Base-by-base conservation (phyloP, 352 stramenopile species). In the Thraustotheca clavata region DNA sequence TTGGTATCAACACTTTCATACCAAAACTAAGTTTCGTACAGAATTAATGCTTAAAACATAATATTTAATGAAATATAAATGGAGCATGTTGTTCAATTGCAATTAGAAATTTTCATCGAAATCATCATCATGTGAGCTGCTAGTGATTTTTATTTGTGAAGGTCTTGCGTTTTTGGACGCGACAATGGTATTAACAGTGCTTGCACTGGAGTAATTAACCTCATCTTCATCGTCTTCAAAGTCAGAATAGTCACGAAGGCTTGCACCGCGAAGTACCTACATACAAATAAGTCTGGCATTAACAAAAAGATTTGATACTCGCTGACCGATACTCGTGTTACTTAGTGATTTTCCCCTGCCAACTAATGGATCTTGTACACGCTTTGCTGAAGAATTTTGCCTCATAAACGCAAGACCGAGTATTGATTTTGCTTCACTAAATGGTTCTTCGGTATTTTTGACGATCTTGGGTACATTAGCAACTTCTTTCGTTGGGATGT, bases 221-320 rank as follows among this genome's bases (percentile, higher is more conserved):
- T 87, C 78, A 18, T 89, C 80, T 14, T 52, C 43, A 48, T 91
- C 83, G 40, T 89, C 80, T 46, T 92, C 78, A 52, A 90, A 90
- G 67, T 89, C 79, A 3, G 76, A 89, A 67, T 87, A 87, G 49
- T 90, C 83, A 55, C 75, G 72, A 67, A 90, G 84, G 59, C 82
- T 89, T 24, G 73, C 77, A 8, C 80, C 79, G n/a, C 81, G 79
- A 43, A 92, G 38, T 33, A 65, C 57, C 57, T 65, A 39, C 24
- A 41, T 7, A n/a, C 18, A 31, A 34, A 1, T 3, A 11, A 46
- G n/a, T 2, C 16, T 1, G 11, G 8, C 24, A 35, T 48, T 2
- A 5, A n/a, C 2, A 20, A 12, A 3, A 6, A 33, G 20, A 2
- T 48, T 5, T 31, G 31, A 26, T 61, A 59, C 60, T 7, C 60